Percentiles rank a stretch among this genome's conserved stretches.
These are phyloP conservation scores for Sugiyamaella chiloensis DNA, from an alignment of 805 yeast genomes.

Conservation along the genomic window DNA sequence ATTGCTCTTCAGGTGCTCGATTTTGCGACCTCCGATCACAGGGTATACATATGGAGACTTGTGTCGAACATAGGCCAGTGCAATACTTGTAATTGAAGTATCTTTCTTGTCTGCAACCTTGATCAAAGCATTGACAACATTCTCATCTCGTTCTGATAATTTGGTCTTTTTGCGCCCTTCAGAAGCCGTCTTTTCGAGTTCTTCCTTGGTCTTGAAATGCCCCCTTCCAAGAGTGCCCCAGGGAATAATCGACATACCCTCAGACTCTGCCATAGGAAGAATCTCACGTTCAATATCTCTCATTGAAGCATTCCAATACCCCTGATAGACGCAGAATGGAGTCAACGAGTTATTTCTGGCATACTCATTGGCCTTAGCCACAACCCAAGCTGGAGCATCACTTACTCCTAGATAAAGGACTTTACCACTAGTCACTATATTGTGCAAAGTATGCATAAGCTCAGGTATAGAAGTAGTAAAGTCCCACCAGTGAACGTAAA, in stretches of 20 bases:
- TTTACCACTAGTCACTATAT: slow-evolving; percentile 21
- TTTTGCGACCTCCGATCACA: slow-evolving; percentile 26
- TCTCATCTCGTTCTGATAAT: background rate
- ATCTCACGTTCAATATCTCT: slow-evolving; percentile 29
- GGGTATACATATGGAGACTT: slow-evolving; percentile 26
- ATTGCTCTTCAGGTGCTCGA: slow-evolving; percentile 24
- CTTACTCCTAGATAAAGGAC: slow-evolving; percentile 27
- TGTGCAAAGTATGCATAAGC: slow-evolving; percentile 21
- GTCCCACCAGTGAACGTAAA: slow-evolving; percentile 29
- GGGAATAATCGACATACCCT: slow-evolving; percentile 29
- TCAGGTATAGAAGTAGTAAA: slow-evolving; percentile 26
- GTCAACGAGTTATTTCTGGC: slow-evolving; percentile 25
- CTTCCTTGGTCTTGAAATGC: slow-evolving; percentile 20
- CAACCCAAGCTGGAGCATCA: slow-evolving; percentile 29
- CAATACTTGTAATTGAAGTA: slow-evolving; percentile 15
- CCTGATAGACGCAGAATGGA: slow-evolving; percentile 27
- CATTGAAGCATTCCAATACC: slow-evolving; percentile 23
- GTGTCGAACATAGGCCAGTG: slow-evolving; percentile 26
- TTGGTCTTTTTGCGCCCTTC: slow-evolving; percentile 13
- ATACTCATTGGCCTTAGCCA: slow-evolving; percentile 12
- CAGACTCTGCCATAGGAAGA: slow-evolving; percentile 26
- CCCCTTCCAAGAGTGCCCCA: slow-evolving; percentile 29
- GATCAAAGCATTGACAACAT: slow-evolving; percentile 12
- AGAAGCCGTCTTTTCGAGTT: slow-evolving; percentile 13
- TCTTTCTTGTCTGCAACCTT: slow-evolving; percentile 7